Conservation (phyloP, 306 rosid genomes). For the Quillaja saponaria region DNA sequence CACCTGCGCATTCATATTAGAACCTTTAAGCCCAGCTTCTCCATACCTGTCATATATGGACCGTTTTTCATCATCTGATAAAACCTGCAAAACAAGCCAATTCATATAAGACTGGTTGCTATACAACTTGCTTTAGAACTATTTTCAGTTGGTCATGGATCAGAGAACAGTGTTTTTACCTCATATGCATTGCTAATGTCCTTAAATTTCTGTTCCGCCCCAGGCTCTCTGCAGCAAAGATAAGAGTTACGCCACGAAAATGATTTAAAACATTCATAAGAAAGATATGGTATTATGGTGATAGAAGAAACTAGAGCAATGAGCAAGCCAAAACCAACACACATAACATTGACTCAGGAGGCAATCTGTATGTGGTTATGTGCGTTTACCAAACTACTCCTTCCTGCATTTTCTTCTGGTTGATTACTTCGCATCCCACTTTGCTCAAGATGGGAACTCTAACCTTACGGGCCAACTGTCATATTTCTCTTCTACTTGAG, state of each 20-base stretch:
- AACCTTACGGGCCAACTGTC: no score
- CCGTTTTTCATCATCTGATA: conserved; percentile 92
- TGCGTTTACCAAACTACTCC: no score
- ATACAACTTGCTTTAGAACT: conserved; percentile 6
- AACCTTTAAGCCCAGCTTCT: conserved; percentile 96
- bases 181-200: conserved; percentile 94
- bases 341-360: no score
- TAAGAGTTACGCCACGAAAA: conserved; percentile 10
- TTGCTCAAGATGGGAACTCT: no score
- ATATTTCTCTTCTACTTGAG: no score
- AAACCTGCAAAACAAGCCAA: conserved; percentile 59
- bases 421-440: no score
- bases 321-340: no score
- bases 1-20: conserved; percentile 86
- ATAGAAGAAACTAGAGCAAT: no score
- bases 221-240: conserved; percentile 62
- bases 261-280: conserved; percentile 17
- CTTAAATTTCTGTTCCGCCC: conserved; percentile 88
- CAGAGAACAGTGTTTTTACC: conserved; percentile 46
- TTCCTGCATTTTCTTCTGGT: no score
- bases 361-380: no score
- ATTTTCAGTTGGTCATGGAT: conserved; percentile 22
- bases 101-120: conserved; percentile 21
- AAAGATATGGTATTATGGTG: no score
- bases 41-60: conserved; percentile 87